Evolutionary conservation across 768 basidiomycete genomes (phyloP).

Genomic region (Mycena latifolia): DNA sequence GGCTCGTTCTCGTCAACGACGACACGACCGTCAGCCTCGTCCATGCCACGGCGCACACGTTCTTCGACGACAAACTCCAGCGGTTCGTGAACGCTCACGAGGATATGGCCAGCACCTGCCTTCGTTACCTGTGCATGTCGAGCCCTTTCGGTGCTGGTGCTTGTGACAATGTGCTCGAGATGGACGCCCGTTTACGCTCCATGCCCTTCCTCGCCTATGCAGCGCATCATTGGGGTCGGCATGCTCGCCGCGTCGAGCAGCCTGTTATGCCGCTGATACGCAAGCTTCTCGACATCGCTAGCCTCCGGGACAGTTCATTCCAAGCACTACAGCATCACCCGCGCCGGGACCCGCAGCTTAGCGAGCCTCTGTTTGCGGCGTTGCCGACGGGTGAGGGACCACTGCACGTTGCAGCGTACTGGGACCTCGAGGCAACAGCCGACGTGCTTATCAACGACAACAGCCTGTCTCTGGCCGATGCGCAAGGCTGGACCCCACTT

Average conservation of each 20-base stretch:
- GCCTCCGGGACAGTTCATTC: slow-evolving; percentile 24
- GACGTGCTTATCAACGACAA: slow-evolving; percentile 13
- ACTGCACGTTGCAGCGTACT: slow-evolving; percentile 27
- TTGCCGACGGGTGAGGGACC: slow-evolving; percentile 23
- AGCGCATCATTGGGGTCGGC: slow-evolving; percentile 26
- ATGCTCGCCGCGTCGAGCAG: slow-evolving; percentile 23
- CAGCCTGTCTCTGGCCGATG: slow-evolving; percentile 12
- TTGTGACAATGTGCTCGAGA: slow-evolving; percentile 13
- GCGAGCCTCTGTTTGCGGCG: slow-evolving; percentile 24
- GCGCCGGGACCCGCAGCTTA: slow-evolving; percentile 17
- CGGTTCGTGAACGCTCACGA: slow-evolving; percentile 21
- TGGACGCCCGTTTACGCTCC: slow-evolving; percentile 14
- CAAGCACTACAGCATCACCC: slow-evolving; percentile 28
- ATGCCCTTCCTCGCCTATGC: slow-evolving; percentile 30
- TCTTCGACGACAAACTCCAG: slow-evolving; percentile 14
- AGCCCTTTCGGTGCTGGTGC: slow-evolving; percentile 11
- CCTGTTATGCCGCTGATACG: slow-evolving; percentile 11
- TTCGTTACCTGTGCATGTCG: slow-evolving; percentile 24
- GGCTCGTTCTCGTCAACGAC: slow-evolving; percentile 22
- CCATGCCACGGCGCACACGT: slow-evolving; percentile 25
- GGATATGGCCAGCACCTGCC: slow-evolving; percentile 29
- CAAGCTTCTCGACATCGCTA: slow-evolving; percentile 11
- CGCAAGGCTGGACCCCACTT: slow-evolving; percentile 29
- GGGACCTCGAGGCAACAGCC: slow-evolving; percentile 24
- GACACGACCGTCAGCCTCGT: slow-evolving; percentile 23